Conservation (phyloP, 345 rosid genomes). For the Eucalyptus decipiens region DNA sequence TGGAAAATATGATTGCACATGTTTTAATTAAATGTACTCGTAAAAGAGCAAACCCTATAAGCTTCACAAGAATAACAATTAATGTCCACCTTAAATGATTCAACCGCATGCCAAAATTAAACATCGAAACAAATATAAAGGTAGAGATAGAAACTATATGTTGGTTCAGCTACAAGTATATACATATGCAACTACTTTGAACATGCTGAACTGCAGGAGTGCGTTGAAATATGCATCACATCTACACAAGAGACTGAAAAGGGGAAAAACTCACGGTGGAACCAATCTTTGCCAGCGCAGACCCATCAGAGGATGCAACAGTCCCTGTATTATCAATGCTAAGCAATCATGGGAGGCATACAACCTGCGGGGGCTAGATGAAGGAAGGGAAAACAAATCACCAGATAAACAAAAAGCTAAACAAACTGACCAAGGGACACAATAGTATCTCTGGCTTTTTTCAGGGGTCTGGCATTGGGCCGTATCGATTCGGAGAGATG, state of each 20-base stretch:
- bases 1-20: neutral
- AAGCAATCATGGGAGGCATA: neutral
- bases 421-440: conserved; percentile 50
- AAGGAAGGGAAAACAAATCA: neutral
- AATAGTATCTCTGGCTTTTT: conserved; percentile 68
- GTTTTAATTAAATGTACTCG: neutral
- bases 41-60: neutral
- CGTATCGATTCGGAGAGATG: conserved; percentile 74
- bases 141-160: neutral
- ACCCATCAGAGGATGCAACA: conserved; percentile 87
- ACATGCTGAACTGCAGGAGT: neutral
- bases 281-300: neutral
- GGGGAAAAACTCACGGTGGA: neutral
- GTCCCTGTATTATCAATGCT: conserved; percentile 25
- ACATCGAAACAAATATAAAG: neutral
- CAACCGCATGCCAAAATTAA: accelerated
- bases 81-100: neutral
- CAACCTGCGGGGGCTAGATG: neutral
- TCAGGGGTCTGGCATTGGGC: conserved; percentile 69
- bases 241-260: neutral
- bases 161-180: neutral
- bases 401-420: neutral
- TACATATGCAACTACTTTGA: neutral
- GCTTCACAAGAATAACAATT: neutral
- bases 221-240: neutral